Conservation (phyloP, 2,329 filamentous ascomycete species). For the Corniculantispora saksenae region DNA sequence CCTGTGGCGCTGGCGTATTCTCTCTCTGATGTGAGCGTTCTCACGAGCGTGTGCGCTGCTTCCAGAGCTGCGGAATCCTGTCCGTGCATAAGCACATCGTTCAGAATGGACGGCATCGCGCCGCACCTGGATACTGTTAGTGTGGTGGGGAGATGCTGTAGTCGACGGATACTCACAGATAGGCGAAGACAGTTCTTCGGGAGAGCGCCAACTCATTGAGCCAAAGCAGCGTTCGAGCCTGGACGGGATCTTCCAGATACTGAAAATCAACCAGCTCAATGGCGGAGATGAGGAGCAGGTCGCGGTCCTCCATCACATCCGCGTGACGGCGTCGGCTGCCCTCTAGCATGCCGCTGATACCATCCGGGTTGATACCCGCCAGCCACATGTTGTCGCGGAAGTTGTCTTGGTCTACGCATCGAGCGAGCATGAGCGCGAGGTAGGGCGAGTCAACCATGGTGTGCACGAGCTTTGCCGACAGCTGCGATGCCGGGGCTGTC, state of each 20-base stretch:
- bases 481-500: conserved; percentile 24
- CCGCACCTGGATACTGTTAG: conserved; percentile 42
- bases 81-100: conserved; percentile 63
- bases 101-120: conserved; percentile 58
- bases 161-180: conserved; percentile 45
- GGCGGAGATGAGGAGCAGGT: conserved; percentile 62
- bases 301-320: conserved; percentile 57
- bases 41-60: conserved; percentile 61
- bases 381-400: conserved; percentile 64
- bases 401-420: conserved; percentile 59
- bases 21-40: conserved; percentile 56
- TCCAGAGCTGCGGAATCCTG: conserved; percentile 62
- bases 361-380: conserved; percentile 51
- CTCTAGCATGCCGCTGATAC: conserved; percentile 30
- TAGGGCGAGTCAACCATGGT: conserved; percentile 53
- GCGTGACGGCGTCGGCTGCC: conserved; percentile 34
- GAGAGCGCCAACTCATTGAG: conserved; percentile 57
- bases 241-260: conserved; percentile 62
- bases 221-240: conserved; percentile 61
- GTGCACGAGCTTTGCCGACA: conserved; percentile 26
- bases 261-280: conserved; percentile 68
- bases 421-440: conserved; percentile 58
- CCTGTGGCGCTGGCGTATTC: conserved; percentile 52
- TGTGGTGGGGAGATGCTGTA: not conserved
- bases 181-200: conserved; percentile 57